Evolutionary conservation across 345 rosid genomes (phyloP), one percentile per base, ranked within the genome.

Genomic region (Theobroma cacao): DNA sequence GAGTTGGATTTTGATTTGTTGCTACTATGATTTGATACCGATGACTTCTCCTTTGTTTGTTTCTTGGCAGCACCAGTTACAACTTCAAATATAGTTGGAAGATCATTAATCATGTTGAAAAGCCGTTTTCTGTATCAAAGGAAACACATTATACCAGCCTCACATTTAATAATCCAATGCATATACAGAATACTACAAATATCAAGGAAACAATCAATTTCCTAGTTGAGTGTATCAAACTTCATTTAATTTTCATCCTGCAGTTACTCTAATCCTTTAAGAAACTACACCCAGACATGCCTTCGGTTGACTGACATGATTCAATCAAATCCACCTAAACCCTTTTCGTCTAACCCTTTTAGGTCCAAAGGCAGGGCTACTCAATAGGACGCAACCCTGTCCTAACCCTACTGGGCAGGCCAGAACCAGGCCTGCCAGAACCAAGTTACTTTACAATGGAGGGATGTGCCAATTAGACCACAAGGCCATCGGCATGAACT

Each of bases 101-200:
- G 89, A 5, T 91, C 95, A 72, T 90, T 88, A 48, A 91, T 86
- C 95, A 91, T 88, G 50, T 86, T 88, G 79, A 88, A 88, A 66
- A 91, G 92, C 41, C 85, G 82, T 74, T 88, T 87, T 89, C 95
- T 91, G 90, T 84, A 82, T 28, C 77, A 77, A 56, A 71, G 64
- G 47, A 60, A 26, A 50, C 20, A 77, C 79, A 2, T 66, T 34
- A 22, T 48, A 30, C 64, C 41, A 74, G 43, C 56, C 7, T 33
- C 60, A 28, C 75, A 56, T 61, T 55, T 52, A 56, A 67, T n/a
- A 1, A 20, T 59, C 58, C 3, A 24, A 33, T 22, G 12, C 18
- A 38, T 31, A 47, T 20, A n/a, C 43, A 31, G 47, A 76, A 62
- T 5, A 75, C 36, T 10, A 38, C 5, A 30, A 75, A 58, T n/a